These are phyloP conservation scores for Phlyctochytrium arcticum DNA, from an alignment of 192 early-diverging fungal genomes.

Conservation along the genomic window DNA sequence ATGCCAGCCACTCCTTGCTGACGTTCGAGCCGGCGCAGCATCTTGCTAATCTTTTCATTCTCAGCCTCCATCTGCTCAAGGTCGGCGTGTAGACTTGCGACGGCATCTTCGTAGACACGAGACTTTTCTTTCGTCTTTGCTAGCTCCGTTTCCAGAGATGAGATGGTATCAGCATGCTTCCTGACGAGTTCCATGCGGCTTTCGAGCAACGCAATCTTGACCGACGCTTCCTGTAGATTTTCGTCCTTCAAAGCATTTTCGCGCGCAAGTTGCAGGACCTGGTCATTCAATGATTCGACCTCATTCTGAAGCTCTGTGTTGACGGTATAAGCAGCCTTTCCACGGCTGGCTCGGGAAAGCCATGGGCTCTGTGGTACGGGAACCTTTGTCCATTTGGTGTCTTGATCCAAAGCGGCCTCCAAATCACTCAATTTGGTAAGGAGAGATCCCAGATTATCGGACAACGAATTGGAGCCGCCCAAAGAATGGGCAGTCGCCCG, in stretches of 20 bases:
- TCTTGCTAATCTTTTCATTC: constrained; percentile 41
- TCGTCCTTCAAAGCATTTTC: constrained; percentile 82
- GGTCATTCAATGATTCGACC: constrained; percentile 68
- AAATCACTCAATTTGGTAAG: neutral
- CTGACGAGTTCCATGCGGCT: constrained; percentile 67
- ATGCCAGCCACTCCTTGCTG: constrained; percentile 12
- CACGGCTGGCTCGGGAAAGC: constrained; percentile 69
- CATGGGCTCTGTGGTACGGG: constrained; percentile 51
- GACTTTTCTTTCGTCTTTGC: constrained; percentile 57
- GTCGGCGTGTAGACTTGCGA: constrained; percentile 65
- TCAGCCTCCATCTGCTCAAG: constrained; percentile 66
- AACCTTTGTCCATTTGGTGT: neutral
- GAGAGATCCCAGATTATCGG: too few relatives aligned
- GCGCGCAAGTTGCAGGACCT: constrained; percentile 73
- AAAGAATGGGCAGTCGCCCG: too few relatives aligned
- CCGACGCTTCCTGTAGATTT: constrained; percentile 64
- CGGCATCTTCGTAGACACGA: constrained; percentile 67
- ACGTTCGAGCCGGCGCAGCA: constrained; percentile 5
- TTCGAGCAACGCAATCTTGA: constrained; percentile 80
- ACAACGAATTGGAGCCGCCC: too few relatives aligned
- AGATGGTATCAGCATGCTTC: constrained; percentile 45
- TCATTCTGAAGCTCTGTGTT: constrained; percentile 78
- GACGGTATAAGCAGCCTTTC: constrained; percentile 75
- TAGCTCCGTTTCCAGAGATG: constrained; percentile 57
- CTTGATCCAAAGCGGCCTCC: constrained; percentile 19